These are phyloP conservation scores for Serendipita sp. DNA, from an alignment of 768 basidiomycete genomes.

Conservation along the genomic window DNA sequence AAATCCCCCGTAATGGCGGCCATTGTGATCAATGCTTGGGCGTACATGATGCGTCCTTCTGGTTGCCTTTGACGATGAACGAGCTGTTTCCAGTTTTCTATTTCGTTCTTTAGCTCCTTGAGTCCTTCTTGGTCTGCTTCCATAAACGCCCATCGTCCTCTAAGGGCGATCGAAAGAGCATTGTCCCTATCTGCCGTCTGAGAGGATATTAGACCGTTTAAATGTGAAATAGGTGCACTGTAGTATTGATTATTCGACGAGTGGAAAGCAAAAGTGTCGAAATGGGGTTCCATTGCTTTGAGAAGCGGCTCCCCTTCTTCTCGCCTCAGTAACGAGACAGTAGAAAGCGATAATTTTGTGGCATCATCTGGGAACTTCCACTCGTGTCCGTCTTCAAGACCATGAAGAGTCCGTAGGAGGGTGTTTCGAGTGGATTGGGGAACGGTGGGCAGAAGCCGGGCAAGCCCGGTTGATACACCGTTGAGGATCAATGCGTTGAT, in stretches of 20 bases:
- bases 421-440: background rate
- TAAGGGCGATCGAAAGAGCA: background rate
- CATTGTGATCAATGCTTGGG: background rate
- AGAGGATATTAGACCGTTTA: background rate
- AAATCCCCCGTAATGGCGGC: background rate
- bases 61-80: background rate
- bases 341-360: background rate
- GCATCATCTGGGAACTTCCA: background rate
- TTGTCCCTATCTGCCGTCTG: background rate
- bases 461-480: too few species aligned
- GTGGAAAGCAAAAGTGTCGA: background rate
- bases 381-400: background rate
- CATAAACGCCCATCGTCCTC: constrained; percentile 1
- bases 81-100: background rate
- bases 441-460: background rate
- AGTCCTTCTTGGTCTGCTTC: background rate
- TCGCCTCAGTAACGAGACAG: background rate
- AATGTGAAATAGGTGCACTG: background rate
- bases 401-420: background rate
- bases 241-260: background rate
- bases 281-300: background rate
- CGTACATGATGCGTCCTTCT: background rate
- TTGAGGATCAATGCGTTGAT: background rate
- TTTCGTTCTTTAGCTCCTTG: background rate
- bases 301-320: background rate